Base-by-base conservation (phyloP, 139 green algal species). In the Monoraphidium neglectum region DNA sequence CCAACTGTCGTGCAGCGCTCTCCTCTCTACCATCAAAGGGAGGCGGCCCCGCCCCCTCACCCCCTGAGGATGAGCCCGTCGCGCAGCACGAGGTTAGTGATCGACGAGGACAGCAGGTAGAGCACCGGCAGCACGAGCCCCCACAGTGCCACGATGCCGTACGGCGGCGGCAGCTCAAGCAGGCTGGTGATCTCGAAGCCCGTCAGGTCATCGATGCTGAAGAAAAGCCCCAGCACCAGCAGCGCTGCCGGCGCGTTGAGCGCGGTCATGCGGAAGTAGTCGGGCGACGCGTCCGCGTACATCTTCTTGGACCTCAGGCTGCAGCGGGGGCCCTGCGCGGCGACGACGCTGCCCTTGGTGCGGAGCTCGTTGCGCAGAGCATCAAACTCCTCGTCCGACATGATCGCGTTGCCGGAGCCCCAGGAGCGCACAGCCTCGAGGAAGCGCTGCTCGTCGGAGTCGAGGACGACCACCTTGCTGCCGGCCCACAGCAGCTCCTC, bases 401-500 rank as follows among this genome's bases (percentile, higher is more conserved):
- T 80, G 60, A 97, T 89, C 16, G 90, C 87, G 68, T 91, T 90
- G 73, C 92, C 92, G 30, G 33, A 87, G 40, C 43, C 43, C 43
- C 43, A 51, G 43, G 43, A 51, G 43, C 43, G 43, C 43, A 51
- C 43, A 0, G 92, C 92, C 74, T 98, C 92, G 70, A 98, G 85
- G 83, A 97, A 98, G 10, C 71, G 79, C 85, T 93, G 86, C 89
- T 98, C 94, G 24, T 92, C 87, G 5, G 35, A 56, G 68, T 86
- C 83, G 4, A 91, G 82, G 8, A 89, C 67, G 0, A 78, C 85
- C 26, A 96, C 90, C 62, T 92, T 93, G 85, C 85, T 94, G 75
- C 93, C 93, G 28, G 82, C 84, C 93, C 93, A 96, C 33, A 94
- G 71, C n/a, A 97, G 83, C 77, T 97, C 92, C 32, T 97, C 88